These are phyloP conservation scores for Kondoa malvinella DNA, from an alignment of 768 basidiomycete species.

Conservation along the genomic window DNA sequence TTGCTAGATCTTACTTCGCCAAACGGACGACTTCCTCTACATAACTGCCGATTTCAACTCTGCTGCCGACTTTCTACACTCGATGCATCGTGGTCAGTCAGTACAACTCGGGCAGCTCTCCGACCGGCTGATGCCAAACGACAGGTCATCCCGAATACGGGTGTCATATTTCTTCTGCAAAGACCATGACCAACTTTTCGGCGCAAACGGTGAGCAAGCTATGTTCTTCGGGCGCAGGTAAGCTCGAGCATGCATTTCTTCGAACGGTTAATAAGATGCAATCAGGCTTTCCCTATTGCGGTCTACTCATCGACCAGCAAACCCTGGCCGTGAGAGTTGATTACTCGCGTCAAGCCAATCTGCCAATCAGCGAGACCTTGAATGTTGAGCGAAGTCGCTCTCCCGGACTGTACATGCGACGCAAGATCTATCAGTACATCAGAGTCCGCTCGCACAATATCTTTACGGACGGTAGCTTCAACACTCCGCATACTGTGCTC, in stretches of 20 bases:
- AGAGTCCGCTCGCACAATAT: not conserved
- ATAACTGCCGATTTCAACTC: slow-evolving; percentile 49
- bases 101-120: not conserved
- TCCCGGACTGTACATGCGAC: slow-evolving; percentile 48
- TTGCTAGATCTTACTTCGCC: slow-evolving; percentile 53
- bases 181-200: slow-evolving; percentile 69
- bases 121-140: not conserved
- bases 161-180: slow-evolving; percentile 70
- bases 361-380: slow-evolving; percentile 45
- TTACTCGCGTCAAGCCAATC: slow-evolving; percentile 28
- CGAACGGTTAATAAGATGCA: slow-evolving; percentile 12
- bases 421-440: slow-evolving; percentile 55
- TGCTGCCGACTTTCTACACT: slow-evolving; percentile 52
- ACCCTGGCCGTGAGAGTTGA: slow-evolving; percentile 65
- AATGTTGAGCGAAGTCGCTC: slow-evolving; percentile 51
- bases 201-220: slow-evolving; percentile 30
- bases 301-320: slow-evolving; percentile 55
- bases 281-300: slow-evolving; percentile 86
- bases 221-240: slow-evolving; percentile 10
- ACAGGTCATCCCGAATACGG: slow-evolving; percentile 60
- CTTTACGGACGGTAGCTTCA: not conserved
- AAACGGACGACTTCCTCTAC: slow-evolving; percentile 90
- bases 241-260: not conserved
- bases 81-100: slow-evolving; percentile 49
- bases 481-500: not conserved